Evolutionary conservation across 148 eudicot species (phyloP), one percentile per base, ranked within the genome.

Genomic region (Spergularia marina): DNA sequence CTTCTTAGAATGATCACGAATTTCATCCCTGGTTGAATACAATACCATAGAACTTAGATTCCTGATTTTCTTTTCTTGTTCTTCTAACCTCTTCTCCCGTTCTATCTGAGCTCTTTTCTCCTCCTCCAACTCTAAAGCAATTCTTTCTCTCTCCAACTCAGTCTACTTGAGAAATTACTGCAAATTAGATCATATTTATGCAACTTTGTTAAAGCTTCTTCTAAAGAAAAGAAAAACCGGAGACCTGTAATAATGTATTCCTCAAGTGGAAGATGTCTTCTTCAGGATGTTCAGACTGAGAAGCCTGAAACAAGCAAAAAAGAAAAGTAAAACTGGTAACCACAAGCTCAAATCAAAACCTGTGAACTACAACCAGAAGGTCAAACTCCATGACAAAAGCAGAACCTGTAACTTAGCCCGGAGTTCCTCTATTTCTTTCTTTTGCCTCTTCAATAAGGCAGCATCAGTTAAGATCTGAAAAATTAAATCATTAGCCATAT

Each of bases 61-160:
- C 84, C 88, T 82, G 70, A 95, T 95, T 85, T 89, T 92, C 84
- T 90, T 89, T 13, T 84, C 98, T 83, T 94, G 98, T 71, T 90
- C 91, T 78, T 88, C 88, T 65, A 95, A 76, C 87, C 87, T 84
- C 79, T 80, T 89, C 72, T 92, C 99, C 74, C 91, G 80, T 82
- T 92, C 97, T 74, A 91, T 91, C 74, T 95, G 94, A 80, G 91
- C 91, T 87, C 85, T 91, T 86, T 91, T 95, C 85, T 92, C 98
- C 85, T 92, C 98, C 85, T 95, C 99, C 82, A 95, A 83, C 90
- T 92, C 99, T 81, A 95, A 74, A 76, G 99, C 92, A 76, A 95
- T 95, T 76, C 99, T 83, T 81, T 95, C 99, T 80, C 94, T 88
- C 81, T 95, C 99, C 84, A 88, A 81, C 76, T 91, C 99, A 84